phyloP scores from a whole-genome alignment of 2,329 filamentous ascomycete genomes.

The Fusarium pseudograminearum region DNA sequence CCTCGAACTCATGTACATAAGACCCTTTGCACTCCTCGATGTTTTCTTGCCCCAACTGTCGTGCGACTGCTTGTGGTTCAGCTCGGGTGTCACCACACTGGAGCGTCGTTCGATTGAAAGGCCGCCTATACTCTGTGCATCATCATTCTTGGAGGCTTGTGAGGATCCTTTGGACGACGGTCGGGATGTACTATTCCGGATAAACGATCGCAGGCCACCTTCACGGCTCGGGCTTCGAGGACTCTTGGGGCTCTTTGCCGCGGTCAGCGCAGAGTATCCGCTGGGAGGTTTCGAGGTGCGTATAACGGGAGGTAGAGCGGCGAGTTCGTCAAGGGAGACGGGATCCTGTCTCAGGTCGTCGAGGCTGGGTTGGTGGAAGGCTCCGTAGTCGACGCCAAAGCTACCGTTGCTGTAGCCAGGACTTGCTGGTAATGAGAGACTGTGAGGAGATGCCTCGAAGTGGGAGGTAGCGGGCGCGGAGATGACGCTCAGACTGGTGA shows the following conservation, averaged over 20 bases:
- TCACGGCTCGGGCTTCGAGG: constrained; percentile 66
- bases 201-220: constrained; percentile 68
- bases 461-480: constrained; percentile 75
- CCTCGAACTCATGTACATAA: constrained; percentile 81
- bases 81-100: constrained; percentile 61
- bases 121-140: constrained; percentile 72
- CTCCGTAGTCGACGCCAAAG: constrained; percentile 80
- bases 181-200: constrained; percentile 64
- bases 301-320: constrained; percentile 76
- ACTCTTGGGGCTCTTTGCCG: constrained; percentile 63
- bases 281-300: constrained; percentile 85
- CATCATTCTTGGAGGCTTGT: constrained; percentile 67
- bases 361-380: constrained; percentile 66
- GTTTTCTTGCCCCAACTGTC: constrained; percentile 74
- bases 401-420: constrained; percentile 62
- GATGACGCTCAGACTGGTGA: constrained; percentile 76
- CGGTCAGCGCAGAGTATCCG: constrained; percentile 78
- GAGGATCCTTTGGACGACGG: constrained; percentile 70
- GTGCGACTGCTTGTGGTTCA: constrained; percentile 65
- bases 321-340: constrained; percentile 68
- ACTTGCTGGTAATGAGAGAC: constrained; percentile 53
- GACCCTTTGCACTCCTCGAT: constrained; percentile 64
- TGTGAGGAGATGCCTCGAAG: constrained; percentile 70
- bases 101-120: constrained; percentile 70
- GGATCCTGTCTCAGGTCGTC: constrained; percentile 62